phyloP scores from a whole-genome alignment of 2,329 filamentous ascomycete species.

The Bipolaris sorokiniana region DNA sequence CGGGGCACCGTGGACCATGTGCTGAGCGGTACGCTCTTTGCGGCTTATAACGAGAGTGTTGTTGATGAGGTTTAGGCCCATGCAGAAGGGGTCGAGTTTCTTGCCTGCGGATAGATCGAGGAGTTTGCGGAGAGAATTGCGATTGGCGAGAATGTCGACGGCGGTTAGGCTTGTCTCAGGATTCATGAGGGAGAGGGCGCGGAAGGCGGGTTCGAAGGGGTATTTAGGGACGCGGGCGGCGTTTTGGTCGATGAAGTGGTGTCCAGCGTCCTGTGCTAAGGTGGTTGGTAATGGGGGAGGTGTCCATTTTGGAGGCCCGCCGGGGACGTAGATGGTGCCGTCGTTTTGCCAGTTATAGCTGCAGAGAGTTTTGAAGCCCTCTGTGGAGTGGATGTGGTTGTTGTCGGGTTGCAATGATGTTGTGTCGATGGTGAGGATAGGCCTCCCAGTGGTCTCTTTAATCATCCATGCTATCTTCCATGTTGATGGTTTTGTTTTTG shows the following conservation, averaged over 20 bases:
- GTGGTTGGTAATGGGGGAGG: constrained; percentile 19
- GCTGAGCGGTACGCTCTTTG: constrained; percentile 27
- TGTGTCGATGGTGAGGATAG: constrained; percentile 17
- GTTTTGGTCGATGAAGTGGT: constrained; percentile 37
- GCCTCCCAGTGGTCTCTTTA: constrained; percentile 10
- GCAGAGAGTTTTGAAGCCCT: constrained; percentile 25
- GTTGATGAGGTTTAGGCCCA: constrained; percentile 42
- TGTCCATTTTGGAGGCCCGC: constrained; percentile 28
- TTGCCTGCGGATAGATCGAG: constrained; percentile 28
- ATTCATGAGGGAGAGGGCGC: constrained; percentile 24
- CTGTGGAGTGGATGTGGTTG: constrained; percentile 16
- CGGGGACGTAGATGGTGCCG: constrained; percentile 24
- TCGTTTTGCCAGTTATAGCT: constrained; percentile 31
- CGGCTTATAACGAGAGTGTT: constrained; percentile 45
- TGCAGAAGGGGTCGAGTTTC: constrained; percentile 33
- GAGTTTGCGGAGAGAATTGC: constrained; percentile 29
- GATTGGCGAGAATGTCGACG: constrained; percentile 27
- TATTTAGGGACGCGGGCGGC: constrained; percentile 32
- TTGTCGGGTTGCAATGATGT: constrained; percentile 8
- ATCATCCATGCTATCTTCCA: constrained; percentile 25
- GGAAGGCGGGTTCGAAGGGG: constrained; percentile 36
- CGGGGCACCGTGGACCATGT: constrained; percentile 19
- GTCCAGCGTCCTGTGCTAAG: constrained; percentile 15
- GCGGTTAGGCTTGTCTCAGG: constrained; percentile 14
- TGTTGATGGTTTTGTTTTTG: not conserved